Percentiles rank a stretch among this genome's conserved stretches.
These are phyloP conservation scores for Penicillium sp. DNA, from an alignment of 2,329 filamentous ascomycete genomes.

Conservation along the genomic window DNA sequence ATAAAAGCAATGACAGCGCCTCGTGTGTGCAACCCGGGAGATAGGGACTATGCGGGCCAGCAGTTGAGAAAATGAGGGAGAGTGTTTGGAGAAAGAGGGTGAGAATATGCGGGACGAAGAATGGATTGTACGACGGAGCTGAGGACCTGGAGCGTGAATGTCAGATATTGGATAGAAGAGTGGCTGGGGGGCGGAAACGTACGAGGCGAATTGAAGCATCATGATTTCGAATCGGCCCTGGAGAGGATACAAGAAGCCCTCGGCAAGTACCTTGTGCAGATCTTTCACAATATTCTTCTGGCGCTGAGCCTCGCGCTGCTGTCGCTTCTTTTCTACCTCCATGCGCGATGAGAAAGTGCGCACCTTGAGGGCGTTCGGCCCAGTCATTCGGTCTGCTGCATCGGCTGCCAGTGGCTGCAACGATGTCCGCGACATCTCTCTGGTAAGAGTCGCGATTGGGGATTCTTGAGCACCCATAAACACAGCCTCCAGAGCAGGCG, in stretches of 20 bases:
- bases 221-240: conserved; percentile 75
- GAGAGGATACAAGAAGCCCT: conserved; percentile 83
- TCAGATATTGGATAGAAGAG: conserved; percentile 1
- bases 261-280: conserved; percentile 72
- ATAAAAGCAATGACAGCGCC: conserved; percentile 79
- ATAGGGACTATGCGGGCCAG: conserved; percentile 74
- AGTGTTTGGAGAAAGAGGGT: conserved; percentile 83
- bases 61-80: conserved; percentile 77
- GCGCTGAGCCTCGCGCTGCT: conserved; percentile 46
- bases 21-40: conserved; percentile 81
- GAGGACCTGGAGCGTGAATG: conserved; percentile 32
- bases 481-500: conserved; percentile 70
- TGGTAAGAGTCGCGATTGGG: conserved; percentile 69
- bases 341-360: conserved; percentile 83
- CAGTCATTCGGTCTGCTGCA: conserved; percentile 76
- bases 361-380: conserved; percentile 83
- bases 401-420: conserved; percentile 79
- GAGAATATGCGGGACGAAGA: conserved; percentile 75
- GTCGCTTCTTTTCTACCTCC: conserved; percentile 60
- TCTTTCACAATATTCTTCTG: conserved; percentile 70
- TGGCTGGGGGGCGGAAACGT: conserved; percentile 18
- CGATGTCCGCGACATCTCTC: conserved; percentile 68
- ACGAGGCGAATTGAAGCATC: conserved; percentile 56
- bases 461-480: conserved; percentile 57
- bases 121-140: conserved; percentile 55